Conservation (phyloP, 139 green algal species). For the Coccomyxa sp. region DNA sequence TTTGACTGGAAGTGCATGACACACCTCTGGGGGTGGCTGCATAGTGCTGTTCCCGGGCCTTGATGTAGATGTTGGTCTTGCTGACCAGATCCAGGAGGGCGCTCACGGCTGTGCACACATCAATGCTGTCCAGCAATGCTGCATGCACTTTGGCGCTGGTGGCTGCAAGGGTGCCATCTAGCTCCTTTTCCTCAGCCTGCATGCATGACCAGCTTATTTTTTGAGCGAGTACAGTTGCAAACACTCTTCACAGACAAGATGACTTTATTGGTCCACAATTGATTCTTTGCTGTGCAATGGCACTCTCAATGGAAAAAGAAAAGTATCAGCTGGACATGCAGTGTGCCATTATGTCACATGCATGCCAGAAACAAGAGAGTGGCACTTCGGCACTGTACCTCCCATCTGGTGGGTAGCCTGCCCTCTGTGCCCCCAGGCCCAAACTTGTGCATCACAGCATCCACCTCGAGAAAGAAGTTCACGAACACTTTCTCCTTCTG, state of each 20-base stretch:
- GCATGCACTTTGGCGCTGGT: conserved; percentile 63
- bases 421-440: too few species aligned
- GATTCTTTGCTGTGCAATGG: neutral
- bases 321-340: neutral
- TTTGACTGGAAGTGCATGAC: neutral
- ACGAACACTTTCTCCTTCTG: conserved; percentile 59
- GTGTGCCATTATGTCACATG: neutral
- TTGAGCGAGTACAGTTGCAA: neutral
- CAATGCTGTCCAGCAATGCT: conserved; percentile 86
- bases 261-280: neutral
- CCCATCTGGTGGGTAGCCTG: conserved; percentile 10
- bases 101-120: conserved; percentile 82
- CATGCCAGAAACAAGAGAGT: neutral
- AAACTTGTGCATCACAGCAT: conserved; percentile 52
- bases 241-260: neutral
- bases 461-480: conserved; percentile 94
- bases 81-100: conserved; percentile 75
- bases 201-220: neutral
- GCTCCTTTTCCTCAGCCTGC: conserved; percentile 55
- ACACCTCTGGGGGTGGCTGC: neutral
- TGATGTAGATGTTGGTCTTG: conserved; percentile 81
- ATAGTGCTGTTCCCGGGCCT: neutral
- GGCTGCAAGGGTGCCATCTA: conserved; percentile 32
- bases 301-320: neutral
- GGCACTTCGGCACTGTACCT: conserved; percentile 5